Evolutionary conservation across 805 yeast species (phyloP), one percentile per base, ranked within the genome.

Genomic region (Ogataea trehalophila): DNA sequence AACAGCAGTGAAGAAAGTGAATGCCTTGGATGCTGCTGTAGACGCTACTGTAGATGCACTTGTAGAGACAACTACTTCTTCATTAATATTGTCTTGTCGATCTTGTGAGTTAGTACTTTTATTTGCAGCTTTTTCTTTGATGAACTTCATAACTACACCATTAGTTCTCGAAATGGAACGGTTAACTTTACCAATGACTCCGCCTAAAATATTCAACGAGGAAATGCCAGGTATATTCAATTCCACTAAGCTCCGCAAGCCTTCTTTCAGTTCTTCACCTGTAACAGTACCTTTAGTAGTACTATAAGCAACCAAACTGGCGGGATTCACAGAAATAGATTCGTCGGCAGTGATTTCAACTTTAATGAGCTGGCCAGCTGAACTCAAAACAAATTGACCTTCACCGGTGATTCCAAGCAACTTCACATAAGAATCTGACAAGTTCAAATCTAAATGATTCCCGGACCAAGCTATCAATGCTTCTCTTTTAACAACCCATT

Each of bases 391-490:
- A 7, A 75, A 41, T 2, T 49, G 54, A 1, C 80, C 80, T 17
- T 63, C 63, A 1, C 79, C 79, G 8, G 43, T 39, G 20, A 56
- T 45, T 3, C 47, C 46, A 11, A 55, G 46, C 5, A 57, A 34
- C 22, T 54, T 53, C 1, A 49, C 43, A 17, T 45, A 31, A n/a
- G 37, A 46, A 0, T 37, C 37, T 0, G 48, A 41, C 14, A 46
- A 18, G 5, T 42, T 43, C 29, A 61, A 35, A 31, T 62, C 52
- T 18, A 73, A 52, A 41, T 63, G 58, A 42, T 64, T 69, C 0
- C 78, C 80, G 0, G 75, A 63, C 80, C 80, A 76, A 6, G 79
- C 77, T 13, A 75, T 62, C 11, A 76, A 49, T 44, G 61, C 61
- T 14, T 65, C 61, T 41, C 67, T 66, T 33, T 63, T 68, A 16